Percentiles rank a stretch among this genome's conserved stretches.
Evolutionary conservation across 441 rosid genomes (phyloP).

Genomic region (Populus hybrid): DNA sequence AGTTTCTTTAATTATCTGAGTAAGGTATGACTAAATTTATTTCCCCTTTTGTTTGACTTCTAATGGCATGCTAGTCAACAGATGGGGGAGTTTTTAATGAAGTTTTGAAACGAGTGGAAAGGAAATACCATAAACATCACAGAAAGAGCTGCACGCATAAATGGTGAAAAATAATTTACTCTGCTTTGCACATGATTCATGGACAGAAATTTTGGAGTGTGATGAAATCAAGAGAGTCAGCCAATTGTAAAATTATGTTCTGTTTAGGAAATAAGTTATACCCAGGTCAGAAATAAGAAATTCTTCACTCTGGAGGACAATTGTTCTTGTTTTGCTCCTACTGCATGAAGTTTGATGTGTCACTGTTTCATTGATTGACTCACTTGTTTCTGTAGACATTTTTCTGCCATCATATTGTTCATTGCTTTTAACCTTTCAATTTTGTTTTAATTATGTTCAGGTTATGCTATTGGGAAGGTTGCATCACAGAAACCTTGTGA

Average conservation of each 20-base stretch:
- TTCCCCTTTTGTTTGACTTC: neutral
- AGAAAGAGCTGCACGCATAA: neutral
- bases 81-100: neutral
- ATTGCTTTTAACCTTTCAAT: neutral
- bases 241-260: neutral
- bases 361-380: neutral
- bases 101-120: neutral
- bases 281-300: neutral
- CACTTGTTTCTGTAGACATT: neutral
- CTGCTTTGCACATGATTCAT: neutral
- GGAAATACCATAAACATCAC: neutral
- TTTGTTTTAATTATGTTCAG: constrained; percentile 37
- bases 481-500: constrained; percentile 95
- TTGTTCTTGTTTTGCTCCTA: neutral
- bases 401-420: constrained; percentile 4
- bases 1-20: neutral
- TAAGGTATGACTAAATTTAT: neutral
- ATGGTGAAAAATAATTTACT: neutral
- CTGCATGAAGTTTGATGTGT: neutral
- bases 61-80: neutral
- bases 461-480: constrained; percentile 91
- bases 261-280: neutral
- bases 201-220: neutral
- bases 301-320: neutral
- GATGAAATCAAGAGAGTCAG: neutral